Base-by-base conservation (phyloP, 164 flowering plant genomes). In the Stephania japonica region DNA sequence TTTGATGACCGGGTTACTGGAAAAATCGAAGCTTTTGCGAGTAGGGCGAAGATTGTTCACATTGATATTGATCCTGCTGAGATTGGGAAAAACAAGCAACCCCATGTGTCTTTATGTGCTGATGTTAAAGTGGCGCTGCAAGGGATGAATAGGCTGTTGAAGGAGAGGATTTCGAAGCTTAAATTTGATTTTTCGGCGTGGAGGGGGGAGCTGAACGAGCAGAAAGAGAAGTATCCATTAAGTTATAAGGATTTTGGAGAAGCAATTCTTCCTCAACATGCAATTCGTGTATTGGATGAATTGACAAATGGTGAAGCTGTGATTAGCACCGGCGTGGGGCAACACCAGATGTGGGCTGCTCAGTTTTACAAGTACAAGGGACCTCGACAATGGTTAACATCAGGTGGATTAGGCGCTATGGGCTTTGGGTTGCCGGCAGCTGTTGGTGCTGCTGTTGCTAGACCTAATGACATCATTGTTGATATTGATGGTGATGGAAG, bases 291-390 rank as follows among this genome's bases (percentile, higher is more conserved):
- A 27, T 83, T 88, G 61, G 86, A 84, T 65, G 88, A 88, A 42
- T 42, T 86, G 65, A 86, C 88, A 0, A 56, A 79, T 69, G 87
- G 91, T 8, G 72, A 78, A 42, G 91, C 91, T 0, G 80, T 88
- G 47, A 73, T 88, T 41, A 85, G 82, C 65, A 86, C 90, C 24
- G 91, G 90, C 42, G 91, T 88, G 14, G 87, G 90, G 53, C 91
- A 88, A 74, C 91, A 88, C 75, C 91, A 88, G 72, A 88, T 86
- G 91, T 88, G 90, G 91, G 86, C 87, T 74, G 88, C 90, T 18
- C 91, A 86, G 70, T 88, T 75, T 72, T 88, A 86, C 83, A 83
- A 82, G 70, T 87, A 83, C 41, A 81, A 68, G 68, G 81, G 78
- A 50, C 88, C 90, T 21, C 79, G 88, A 3, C 92, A 88, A 49